Percentiles rank a stretch among this genome's conserved stretches.
These are phyloP conservation scores for Xerocomus potaroensis DNA, from an alignment of 768 basidiomycete genomes.

Conservation along the genomic window DNA sequence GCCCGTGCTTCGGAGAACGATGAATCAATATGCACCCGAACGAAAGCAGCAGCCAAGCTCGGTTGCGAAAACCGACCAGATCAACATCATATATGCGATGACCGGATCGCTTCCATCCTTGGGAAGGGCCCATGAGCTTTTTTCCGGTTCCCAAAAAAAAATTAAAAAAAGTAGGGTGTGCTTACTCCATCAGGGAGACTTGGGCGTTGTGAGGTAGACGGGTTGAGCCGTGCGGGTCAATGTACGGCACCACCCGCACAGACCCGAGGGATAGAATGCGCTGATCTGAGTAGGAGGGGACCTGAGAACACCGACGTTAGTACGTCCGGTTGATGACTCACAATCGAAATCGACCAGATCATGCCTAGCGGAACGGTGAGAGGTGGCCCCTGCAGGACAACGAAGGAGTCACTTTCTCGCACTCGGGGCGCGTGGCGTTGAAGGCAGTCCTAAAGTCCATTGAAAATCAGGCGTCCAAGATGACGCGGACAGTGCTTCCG, in stretches of 20 bases:
- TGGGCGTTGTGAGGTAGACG: neutral
- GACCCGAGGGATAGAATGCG: neutral
- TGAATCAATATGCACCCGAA: neutral
- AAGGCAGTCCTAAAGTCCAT: too few relatives aligned
- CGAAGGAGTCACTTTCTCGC: too few relatives aligned
- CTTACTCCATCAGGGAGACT: neutral
- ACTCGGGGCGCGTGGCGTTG: too few relatives aligned
- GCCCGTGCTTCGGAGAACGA: neutral
- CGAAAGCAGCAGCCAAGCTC: neutral
- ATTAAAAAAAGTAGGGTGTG: neutral
- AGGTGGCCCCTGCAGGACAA: too few relatives aligned
- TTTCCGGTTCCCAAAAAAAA: neutral
- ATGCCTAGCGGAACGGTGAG: too few relatives aligned
- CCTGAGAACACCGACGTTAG: neutral
- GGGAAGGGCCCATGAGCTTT: neutral
- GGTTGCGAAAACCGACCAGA: neutral
- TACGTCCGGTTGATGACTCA: neutral
- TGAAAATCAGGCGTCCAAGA: too few relatives aligned
- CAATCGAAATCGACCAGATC: neutral
- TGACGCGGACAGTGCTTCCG: too few relatives aligned
- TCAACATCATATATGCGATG: neutral
- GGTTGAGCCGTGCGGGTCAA: neutral
- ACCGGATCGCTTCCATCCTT: neutral
- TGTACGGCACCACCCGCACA: neutral
- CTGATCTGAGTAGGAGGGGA: neutral